Base-by-base conservation (phyloP, 257 asterid species). In the Solanum acaule region DNA sequence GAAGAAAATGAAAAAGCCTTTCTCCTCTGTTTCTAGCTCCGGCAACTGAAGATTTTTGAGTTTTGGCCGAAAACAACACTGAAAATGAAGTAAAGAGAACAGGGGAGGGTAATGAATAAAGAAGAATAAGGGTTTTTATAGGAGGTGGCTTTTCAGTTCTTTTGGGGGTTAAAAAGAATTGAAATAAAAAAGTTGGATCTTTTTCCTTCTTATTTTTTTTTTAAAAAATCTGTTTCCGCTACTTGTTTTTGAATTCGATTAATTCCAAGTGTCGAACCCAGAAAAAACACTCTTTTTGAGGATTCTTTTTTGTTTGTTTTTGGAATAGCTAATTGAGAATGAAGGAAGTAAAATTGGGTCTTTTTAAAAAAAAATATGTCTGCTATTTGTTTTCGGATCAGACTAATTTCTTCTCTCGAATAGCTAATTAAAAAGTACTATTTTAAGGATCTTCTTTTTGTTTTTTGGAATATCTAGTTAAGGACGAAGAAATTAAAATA, bases 121-220 rank as follows among this genome's bases (percentile, higher is more conserved):
- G 79, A 85, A n/a, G 90, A 65, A 77, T 40, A 31, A 29, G 44
- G 79, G 67, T 83, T 68, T 84, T 67, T 88, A 88, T 88, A 87
- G 63, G 40, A 71, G 71, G 33, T 37, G 65, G 67, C 59, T 67
- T 82, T 65, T 65, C 37, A 73, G 33, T 61, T 49, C 27, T 27
- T 86, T 72, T 14, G 40, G 49, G 79, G 70, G n/a, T 67, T n/a
- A 38, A 70, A 25, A 25, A 18, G 56, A 27, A 29, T 20, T 27
- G 84, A 83, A 37, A 20, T 8, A 29, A 85, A 8, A 37, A 59
- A 65, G 61, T n/a, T 76, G 83, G 6, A n/a, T 33, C 3, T 16
- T 5, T 70, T 29, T 67, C 2, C 9, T 65, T 2, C 2, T 65
- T 12, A 5, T 20, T 56, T 49, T 42, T 42, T 10, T 15, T 49